Percentiles rank a stretch among this genome's conserved stretches.
Evolutionary conservation across 148 eudicot species (phyloP).

Genomic region (Persicaria tinctoria): DNA sequence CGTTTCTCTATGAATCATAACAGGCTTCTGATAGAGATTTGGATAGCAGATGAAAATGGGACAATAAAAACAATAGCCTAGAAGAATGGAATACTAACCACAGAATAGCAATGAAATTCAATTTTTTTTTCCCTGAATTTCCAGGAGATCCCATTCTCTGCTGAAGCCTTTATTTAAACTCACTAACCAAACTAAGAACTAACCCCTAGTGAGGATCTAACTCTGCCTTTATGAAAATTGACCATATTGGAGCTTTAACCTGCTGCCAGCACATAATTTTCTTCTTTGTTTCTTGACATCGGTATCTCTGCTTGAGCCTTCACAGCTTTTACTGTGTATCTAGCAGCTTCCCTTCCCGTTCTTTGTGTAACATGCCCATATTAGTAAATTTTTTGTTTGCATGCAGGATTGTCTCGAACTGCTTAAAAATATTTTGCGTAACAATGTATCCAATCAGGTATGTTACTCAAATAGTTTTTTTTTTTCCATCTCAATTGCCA

Average conservation of each 20-base stretch:
- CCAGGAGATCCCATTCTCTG: neutral
- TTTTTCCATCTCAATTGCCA: neutral
- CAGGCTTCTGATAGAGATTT: neutral
- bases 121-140: neutral
- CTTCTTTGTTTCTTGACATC: neutral
- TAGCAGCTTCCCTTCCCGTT: neutral
- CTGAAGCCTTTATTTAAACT: neutral
- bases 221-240: neutral
- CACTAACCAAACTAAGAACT: too few species aligned
- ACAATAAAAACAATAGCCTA: neutral
- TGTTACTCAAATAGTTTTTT: conserved; percentile 1
- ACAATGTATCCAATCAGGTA: conserved; percentile 81
- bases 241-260: neutral
- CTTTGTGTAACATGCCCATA: neutral
- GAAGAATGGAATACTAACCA: neutral
- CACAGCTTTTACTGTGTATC: neutral
- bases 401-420: conserved; percentile 94
- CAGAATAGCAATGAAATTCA: neutral
- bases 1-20: neutral
- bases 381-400: conserved; percentile 8
- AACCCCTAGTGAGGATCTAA: neutral
- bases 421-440: conserved; percentile 79
- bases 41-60: neutral
- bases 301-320: neutral
- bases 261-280: neutral